These are phyloP conservation scores for Skeletonema tropicum DNA, from an alignment of 108 stramenopile species.

Conservation along the genomic window DNA sequence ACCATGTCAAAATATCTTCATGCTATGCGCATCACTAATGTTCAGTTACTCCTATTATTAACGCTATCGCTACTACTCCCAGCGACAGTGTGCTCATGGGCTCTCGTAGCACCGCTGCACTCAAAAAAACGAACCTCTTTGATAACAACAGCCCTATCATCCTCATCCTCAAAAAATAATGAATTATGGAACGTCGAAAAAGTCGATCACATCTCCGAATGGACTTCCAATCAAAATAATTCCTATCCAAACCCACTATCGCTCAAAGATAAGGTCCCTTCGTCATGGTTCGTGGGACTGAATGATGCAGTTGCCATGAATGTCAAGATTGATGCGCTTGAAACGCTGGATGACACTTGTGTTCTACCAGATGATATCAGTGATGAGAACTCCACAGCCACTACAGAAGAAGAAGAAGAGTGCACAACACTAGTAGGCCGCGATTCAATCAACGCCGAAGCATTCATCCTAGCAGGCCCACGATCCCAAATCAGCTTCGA, in stretches of 20 bases:
- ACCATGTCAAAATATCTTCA: too few relatives aligned
- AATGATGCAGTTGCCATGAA: constrained; percentile 37
- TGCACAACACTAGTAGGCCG: constrained; percentile 12
- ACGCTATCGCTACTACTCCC: background rate
- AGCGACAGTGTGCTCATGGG: background rate
- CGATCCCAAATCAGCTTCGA: constrained; percentile 49
- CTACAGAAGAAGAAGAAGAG: constrained; percentile 43
- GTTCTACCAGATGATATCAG: background rate
- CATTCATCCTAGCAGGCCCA: constrained; percentile 50
- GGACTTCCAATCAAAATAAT: background rate
- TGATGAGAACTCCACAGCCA: too few relatives aligned
- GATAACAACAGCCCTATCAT: background rate
- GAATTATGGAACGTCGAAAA: constrained; percentile 17
- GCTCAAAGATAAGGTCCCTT: constrained; percentile 23
- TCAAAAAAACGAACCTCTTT: background rate
- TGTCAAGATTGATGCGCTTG: constrained; percentile 19
- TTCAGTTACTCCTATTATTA: background rate
- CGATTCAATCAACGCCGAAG: constrained; percentile 12
- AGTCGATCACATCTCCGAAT: constrained; percentile 28
- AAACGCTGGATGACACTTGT: constrained; percentile 6
- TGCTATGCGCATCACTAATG: too few relatives aligned
- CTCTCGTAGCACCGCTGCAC: background rate
- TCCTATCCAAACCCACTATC: constrained; percentile 38
- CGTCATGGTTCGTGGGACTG: constrained; percentile 33
- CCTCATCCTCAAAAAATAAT: background rate